phyloP scores from a whole-genome alignment of 192 early-diverging fungal species.

The Entomortierella parvispora region DNA sequence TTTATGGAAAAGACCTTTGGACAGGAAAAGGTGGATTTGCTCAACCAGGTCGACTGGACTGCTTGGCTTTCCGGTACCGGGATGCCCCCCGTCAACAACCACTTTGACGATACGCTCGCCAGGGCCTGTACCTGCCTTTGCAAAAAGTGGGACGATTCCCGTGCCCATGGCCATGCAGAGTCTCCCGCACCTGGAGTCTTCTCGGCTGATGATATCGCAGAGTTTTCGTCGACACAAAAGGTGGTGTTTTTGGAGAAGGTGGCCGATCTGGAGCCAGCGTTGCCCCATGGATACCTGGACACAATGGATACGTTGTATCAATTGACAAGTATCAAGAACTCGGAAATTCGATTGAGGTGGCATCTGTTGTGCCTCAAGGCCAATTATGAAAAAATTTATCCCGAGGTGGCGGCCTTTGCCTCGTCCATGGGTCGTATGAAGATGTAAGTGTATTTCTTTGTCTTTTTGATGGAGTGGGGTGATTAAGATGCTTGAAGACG shows the following conservation, averaged over 20 bases:
- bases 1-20: constrained; percentile 76
- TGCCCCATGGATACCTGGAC: constrained; percentile 67
- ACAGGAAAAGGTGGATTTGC: constrained; percentile 69
- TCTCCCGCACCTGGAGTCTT: constrained; percentile 57
- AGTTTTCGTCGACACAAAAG: constrained; percentile 73
- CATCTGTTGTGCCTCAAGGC: constrained; percentile 79
- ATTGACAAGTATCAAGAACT: constrained; percentile 76
- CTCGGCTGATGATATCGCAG: constrained; percentile 63
- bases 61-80: constrained; percentile 86
- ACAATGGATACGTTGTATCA: constrained; percentile 80
- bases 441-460: constrained; percentile 48
- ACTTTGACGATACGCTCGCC: constrained; percentile 87
- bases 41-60: constrained; percentile 90
- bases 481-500: too few relatives aligned
- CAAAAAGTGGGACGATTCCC: constrained; percentile 70
- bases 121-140: constrained; percentile 77
- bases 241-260: constrained; percentile 89
- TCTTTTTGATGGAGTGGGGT: too few relatives aligned
- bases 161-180: constrained; percentile 24
- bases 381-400: constrained; percentile 78
- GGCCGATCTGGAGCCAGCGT: constrained; percentile 59
- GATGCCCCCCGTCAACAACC: constrained; percentile 86
- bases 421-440: constrained; percentile 94
- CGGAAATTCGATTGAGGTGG: constrained; percentile 91
- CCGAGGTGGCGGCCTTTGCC: constrained; percentile 81